Evolutionary conservation across 2,329 filamentous ascomycete species (phyloP).

Genomic region (Fusarium chaquense): DNA sequence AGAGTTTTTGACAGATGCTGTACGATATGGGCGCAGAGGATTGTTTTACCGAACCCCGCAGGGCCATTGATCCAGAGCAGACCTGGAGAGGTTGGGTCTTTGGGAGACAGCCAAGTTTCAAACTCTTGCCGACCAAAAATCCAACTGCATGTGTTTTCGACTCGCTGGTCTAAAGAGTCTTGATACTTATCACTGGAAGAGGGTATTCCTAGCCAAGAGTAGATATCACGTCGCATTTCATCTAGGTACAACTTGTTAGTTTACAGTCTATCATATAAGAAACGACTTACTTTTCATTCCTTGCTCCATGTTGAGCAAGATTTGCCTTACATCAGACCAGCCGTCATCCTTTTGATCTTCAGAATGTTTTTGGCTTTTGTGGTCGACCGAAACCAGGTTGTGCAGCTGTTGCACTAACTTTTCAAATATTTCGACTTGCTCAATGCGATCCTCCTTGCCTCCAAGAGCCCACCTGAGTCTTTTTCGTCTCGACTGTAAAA

Average conservation of each 20-base stretch:
- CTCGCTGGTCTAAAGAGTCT: not conserved
- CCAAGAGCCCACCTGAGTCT: not conserved
- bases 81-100: fast-evolving
- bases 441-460: not conserved
- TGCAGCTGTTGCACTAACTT: not conserved
- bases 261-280: fast-evolving
- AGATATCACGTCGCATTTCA: not conserved
- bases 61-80: slow-evolving; percentile 16
- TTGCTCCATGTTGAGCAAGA: not conserved
- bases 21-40: slow-evolving; percentile 49
- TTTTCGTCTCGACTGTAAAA: not conserved
- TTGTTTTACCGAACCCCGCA: slow-evolving; percentile 51
- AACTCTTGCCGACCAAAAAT: fast-evolving
- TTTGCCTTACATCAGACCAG: not conserved
- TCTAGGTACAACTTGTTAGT: fast-evolving
- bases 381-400: fast-evolving
- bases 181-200: not conserved
- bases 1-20: slow-evolving; percentile 31
- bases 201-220: fast-evolving
- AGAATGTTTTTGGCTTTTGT: fast-evolving
- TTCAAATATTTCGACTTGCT: not conserved
- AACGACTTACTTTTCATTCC: not conserved
- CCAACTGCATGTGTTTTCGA: not conserved
- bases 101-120: not conserved
- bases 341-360: fast-evolving